Conservation (phyloP, 805 yeast genomes). For the Sugiyamaella boreocaroliniensis region DNA sequence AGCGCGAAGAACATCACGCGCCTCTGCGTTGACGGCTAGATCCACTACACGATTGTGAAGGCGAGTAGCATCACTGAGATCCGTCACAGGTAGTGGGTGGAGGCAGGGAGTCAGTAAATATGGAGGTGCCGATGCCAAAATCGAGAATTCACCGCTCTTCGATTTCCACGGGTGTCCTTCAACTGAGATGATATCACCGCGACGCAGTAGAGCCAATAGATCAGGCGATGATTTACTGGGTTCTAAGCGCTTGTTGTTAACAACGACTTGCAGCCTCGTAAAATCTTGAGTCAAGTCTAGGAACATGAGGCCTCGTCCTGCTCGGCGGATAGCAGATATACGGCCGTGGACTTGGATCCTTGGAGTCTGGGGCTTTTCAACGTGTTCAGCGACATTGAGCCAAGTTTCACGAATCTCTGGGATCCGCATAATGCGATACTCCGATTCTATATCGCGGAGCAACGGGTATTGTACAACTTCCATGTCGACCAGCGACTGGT, state of each 20-base stretch:
- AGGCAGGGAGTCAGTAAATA: conserved; percentile 60
- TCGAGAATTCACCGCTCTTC: conserved; percentile 68
- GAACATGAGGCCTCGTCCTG: conserved; percentile 66
- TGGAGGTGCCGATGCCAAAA: conserved; percentile 49
- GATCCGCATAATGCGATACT: conserved; percentile 3
- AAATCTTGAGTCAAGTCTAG: conserved; percentile 62
- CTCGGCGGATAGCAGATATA: conserved; percentile 47
- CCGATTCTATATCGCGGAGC: conserved; percentile 3
- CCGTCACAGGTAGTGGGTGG: conserved; percentile 59
- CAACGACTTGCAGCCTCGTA: conserved; percentile 52
- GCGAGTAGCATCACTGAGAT: conserved; percentile 49
- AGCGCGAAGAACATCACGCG: conserved; percentile 42
- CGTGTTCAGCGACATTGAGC: neutral
- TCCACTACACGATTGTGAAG: conserved; percentile 67
- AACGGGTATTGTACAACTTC: conserved; percentile 10
- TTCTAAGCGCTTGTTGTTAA: conserved; percentile 41
- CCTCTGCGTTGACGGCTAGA: conserved; percentile 52
- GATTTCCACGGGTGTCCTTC: conserved; percentile 71
- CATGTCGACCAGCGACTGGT: neutral
- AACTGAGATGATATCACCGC: conserved; percentile 67
- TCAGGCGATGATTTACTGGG: conserved; percentile 38
- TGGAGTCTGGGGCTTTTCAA: neutral
- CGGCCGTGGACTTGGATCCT: conserved; percentile 45
- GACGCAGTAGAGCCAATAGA: conserved; percentile 39
- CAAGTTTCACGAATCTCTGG: conserved; percentile 8